Conservation (phyloP, 169 alveolate genomes). For the Cryptosporidium meleagridis region DNA sequence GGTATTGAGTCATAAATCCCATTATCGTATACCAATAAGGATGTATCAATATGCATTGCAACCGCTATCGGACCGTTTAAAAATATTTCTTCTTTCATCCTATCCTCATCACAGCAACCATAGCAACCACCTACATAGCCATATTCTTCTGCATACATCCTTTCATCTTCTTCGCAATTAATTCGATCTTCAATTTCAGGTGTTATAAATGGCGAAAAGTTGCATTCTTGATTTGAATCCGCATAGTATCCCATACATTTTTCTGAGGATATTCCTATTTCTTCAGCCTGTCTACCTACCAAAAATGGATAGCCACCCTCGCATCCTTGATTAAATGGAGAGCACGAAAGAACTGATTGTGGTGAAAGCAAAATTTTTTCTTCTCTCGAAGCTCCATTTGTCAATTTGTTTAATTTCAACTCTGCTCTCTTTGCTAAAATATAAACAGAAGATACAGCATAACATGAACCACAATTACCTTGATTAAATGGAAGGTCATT, state of each 20-base stretch:
- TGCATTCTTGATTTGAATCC: slow-evolving; percentile 54
- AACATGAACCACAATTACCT: slow-evolving; percentile 96
- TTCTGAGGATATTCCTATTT: slow-evolving; percentile 84
- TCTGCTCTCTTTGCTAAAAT: slow-evolving; percentile 88
- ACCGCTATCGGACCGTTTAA: slow-evolving; percentile 82
- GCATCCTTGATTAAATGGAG: slow-evolving; percentile 91
- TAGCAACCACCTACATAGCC: slow-evolving; percentile 88
- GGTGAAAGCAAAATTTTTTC: slow-evolving; percentile 77
- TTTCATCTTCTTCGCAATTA: slow-evolving; percentile 57
- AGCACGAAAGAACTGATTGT: slow-evolving; percentile 81
- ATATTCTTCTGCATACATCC: slow-evolving; percentile 81
- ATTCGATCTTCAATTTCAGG: slow-evolving; percentile 6
- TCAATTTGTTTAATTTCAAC: slow-evolving; percentile 81
- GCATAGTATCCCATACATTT: slow-evolving; percentile 75
- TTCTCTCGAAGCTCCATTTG: slow-evolving; percentile 76
- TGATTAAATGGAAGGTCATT: slow-evolving; percentile 76
- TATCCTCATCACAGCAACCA: slow-evolving; percentile 84
- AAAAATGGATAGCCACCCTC: slow-evolving; percentile 91
- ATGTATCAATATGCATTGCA: slow-evolving; percentile 79
- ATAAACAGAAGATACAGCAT: slow-evolving; percentile 88
- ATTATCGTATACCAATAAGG: slow-evolving; percentile 74
- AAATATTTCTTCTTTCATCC: slow-evolving; percentile 84
- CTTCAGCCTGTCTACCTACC: slow-evolving; percentile 88
- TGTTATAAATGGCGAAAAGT: slow-evolving; percentile 44
- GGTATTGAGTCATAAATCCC: slow-evolving; percentile 78